phyloP scores from a whole-genome alignment of 495 filamentous ascomycete genomes.

The Penicillium paxilli region DNA sequence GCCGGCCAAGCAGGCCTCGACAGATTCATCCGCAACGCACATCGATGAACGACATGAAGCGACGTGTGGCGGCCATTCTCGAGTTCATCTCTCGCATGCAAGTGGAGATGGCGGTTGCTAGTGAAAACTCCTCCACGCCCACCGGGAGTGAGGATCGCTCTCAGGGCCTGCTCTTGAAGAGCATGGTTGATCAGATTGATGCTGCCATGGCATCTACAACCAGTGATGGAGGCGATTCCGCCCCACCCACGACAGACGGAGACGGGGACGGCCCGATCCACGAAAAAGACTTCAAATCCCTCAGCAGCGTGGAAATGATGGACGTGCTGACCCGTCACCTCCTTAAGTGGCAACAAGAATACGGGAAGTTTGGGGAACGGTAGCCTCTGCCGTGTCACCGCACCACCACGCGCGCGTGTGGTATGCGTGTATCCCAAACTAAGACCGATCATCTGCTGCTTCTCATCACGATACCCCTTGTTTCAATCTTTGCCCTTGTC shows the following conservation, averaged over 20 bases:
- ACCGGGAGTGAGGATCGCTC: constrained; percentile 35
- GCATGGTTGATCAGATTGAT: constrained; percentile 40
- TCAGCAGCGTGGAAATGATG: constrained; percentile 80
- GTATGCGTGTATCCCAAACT: background rate
- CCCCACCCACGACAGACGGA: constrained; percentile 30
- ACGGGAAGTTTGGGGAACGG: constrained; percentile 54
- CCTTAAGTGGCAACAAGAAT: constrained; percentile 74
- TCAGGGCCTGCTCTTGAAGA: constrained; percentile 37
- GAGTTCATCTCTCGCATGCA: constrained; percentile 91
- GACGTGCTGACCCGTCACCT: constrained; percentile 72
- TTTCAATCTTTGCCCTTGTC: constrained; percentile 12
- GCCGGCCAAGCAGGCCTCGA: constrained; percentile 59
- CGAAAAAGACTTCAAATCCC: constrained; percentile 62
- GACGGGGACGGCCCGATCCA: constrained; percentile 26
- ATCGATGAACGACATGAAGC: constrained; percentile 89
- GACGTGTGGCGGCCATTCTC: constrained; percentile 76
- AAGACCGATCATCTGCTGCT: constrained; percentile 13
- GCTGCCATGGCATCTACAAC: constrained; percentile 22
- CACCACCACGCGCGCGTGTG: constrained; percentile 7
- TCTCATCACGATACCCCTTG: constrained; percentile 29
- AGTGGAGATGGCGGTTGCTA: constrained; percentile 72
- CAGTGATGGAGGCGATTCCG: constrained; percentile 32
- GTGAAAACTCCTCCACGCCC: constrained; percentile 40
- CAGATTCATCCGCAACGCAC: constrained; percentile 59
- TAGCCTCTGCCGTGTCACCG: constrained; percentile 25